Conservation (phyloP, 345 rosid genomes). For the Populus euphratica region DNA sequence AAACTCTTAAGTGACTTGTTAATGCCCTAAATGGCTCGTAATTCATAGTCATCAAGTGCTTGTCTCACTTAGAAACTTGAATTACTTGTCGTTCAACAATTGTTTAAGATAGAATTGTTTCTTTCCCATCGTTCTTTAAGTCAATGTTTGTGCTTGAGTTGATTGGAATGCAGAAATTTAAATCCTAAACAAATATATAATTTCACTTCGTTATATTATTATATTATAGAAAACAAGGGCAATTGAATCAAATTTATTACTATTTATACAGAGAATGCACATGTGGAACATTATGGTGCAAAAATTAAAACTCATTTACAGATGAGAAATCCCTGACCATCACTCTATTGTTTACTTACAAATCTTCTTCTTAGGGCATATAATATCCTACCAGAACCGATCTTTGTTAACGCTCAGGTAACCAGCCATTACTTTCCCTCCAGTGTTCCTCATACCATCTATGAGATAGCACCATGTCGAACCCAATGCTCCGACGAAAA, state of each 20-base stretch:
- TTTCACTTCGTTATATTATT: neutral
- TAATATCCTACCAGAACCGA: slow-evolving; percentile 67
- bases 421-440: slow-evolving; percentile 93
- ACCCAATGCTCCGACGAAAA: slow-evolving; percentile 86
- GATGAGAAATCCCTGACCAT: neutral
- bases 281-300: neutral
- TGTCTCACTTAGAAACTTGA: neutral
- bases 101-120: too few species aligned
- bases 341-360: neutral
- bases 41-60: neutral
- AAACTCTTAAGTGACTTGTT: neutral
- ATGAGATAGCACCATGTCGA: slow-evolving; percentile 97
- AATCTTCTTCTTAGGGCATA: neutral
- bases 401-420: slow-evolving; percentile 92
- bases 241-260: too few species aligned
- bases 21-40: neutral
- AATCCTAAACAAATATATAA: neutral
- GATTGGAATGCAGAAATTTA: neutral
- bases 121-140: neutral
- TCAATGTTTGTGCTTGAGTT: neutral
- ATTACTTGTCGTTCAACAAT: neutral
- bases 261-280: slow-evolving; percentile 1
- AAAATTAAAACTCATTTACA: neutral
- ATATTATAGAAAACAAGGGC: too few species aligned
- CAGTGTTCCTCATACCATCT: slow-evolving; percentile 94